A percentile compares a stretch with the other conserved stretches of the same genome.
phyloP scores from a whole-genome alignment of 2,329 filamentous ascomycete genomes.

The Clonostachys byssicola region DNA sequence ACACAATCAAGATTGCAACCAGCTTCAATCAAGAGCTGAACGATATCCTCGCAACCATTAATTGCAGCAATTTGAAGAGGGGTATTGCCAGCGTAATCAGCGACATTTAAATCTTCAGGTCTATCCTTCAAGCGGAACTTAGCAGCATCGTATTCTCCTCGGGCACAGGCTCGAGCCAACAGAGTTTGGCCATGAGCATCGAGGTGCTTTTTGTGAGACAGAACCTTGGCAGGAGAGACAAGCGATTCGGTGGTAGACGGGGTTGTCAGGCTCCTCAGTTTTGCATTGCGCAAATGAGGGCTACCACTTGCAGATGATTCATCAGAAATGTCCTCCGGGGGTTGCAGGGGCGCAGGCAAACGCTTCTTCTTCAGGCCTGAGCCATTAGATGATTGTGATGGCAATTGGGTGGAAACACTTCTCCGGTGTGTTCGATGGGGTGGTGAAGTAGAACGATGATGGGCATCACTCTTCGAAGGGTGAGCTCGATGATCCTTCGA shows the following conservation, averaged over 20 bases:
- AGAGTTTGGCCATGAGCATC: constrained; percentile 91
- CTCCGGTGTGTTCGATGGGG: constrained; percentile 54
- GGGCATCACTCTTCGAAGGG: constrained; percentile 23
- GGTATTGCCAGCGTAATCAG: constrained; percentile 94
- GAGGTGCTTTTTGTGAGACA: constrained; percentile 66
- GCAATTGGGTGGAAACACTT: constrained; percentile 60
- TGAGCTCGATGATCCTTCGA: constrained; percentile 24
- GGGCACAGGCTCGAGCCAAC: constrained; percentile 84
- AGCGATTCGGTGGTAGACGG: constrained; percentile 54
- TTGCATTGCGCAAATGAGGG: constrained; percentile 54
- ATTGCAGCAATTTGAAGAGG: constrained; percentile 90
- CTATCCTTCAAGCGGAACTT: constrained; percentile 72
- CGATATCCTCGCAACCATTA: constrained; percentile 81
- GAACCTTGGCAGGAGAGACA: constrained; percentile 64
- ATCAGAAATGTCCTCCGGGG: constrained; percentile 64
- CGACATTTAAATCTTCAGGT: constrained; percentile 82
- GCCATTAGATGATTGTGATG: constrained; percentile 49
- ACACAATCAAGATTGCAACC: constrained; percentile 80
- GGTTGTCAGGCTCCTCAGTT: constrained; percentile 50
- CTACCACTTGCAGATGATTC: constrained; percentile 59
- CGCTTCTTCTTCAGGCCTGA: constrained; percentile 57
- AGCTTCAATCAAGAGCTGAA: constrained; percentile 78
- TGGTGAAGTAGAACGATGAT: constrained; percentile 53
- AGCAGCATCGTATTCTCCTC: constrained; percentile 75
- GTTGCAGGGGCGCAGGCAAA: constrained; percentile 55